Percentiles rank a stretch among this genome's conserved stretches.
These are phyloP conservation scores for Darksidea phi DNA, from an alignment of 495 filamentous ascomycete species.

Conservation along the genomic window DNA sequence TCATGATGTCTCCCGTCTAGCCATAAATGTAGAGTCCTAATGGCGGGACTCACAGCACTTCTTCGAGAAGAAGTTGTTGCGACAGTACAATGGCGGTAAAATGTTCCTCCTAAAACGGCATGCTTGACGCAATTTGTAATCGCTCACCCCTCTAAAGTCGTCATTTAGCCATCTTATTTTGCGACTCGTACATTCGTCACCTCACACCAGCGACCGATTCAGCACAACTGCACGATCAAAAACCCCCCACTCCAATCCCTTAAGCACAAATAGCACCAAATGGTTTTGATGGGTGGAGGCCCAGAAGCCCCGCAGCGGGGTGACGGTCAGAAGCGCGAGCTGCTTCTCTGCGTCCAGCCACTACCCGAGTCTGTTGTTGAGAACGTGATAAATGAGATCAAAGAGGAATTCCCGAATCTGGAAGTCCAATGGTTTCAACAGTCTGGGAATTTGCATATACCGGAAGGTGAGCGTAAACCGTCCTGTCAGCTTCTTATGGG, in stretches of 20 bases:
- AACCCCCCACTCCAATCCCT: not conserved
- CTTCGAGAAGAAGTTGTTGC: too few relatives aligned
- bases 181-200: too few relatives aligned
- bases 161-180: too few relatives aligned
- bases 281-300: slow-evolving; percentile 32
- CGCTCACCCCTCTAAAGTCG: too few relatives aligned
- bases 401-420: slow-evolving; percentile 27
- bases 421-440: slow-evolving; percentile 28
- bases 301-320: slow-evolving; percentile 16
- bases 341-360: slow-evolving; percentile 29
- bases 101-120: too few relatives aligned
- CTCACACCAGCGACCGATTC: too few relatives aligned
- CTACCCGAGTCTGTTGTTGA: slow-evolving; percentile 9
- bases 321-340: not conserved
- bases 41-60: too few relatives aligned
- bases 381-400: slow-evolving; percentile 14
- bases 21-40: too few relatives aligned
- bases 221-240: too few relatives aligned
- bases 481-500: not conserved
- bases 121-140: too few relatives aligned
- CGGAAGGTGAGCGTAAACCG: slow-evolving; percentile 27
- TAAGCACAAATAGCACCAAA: not conserved
- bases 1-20: too few relatives aligned
- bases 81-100: too few relatives aligned
- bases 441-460: slow-evolving; percentile 2